Evolutionary conservation across 139 green algal species (phyloP), one percentile per base, ranked within the genome.

Genomic region (Chlamydomonas sp.): DNA sequence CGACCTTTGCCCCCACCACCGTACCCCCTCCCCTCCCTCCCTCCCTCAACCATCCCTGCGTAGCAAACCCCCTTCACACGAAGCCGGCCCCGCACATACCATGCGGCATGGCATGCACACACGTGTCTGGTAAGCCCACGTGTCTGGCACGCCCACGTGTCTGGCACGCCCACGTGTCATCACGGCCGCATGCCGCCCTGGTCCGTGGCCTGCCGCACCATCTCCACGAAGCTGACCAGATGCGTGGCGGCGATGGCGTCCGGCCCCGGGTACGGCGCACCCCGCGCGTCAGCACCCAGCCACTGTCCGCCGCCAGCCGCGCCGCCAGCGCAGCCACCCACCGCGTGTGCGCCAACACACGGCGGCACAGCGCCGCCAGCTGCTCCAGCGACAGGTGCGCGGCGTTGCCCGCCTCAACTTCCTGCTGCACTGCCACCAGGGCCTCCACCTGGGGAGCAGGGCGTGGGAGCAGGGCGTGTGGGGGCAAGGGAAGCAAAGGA

Each of bases 181-280:
- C 31, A 49, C 31, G 31, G 31, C 31, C 31, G 31, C 31, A 49
- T 49, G 31, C 31, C 31, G 31, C 31, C 31, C 31, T 49, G 31
- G 0, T 79, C 68, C 5, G 82, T 86, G n/a, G 75, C 71, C 74
- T 76, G 31, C 73, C 73, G 63, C 63, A 88, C 58, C 73, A 76
- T 67, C 73, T 82, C 83, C 83, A 88, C 76, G 83, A 88, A 88
- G 5, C 49, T 63, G n/a, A 76, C 5, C 83, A 88, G 83, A 74
- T 88, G 83, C 18, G 5, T 15, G 3, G 73, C 7, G 16, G 58
- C 66, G 83, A 88, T 88, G 63, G 74, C 73, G 8, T 76, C 83
- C 0, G 62, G 2, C n/a, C 83, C 83, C 49, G 83, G 83, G 83
- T 88, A 88, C 49, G 83, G 83, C 83, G 61, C 18, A 0, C 74